Percentiles rank a stretch among this genome's conserved stretches.
Evolutionary conservation across 1,284 basidiomycete genomes (phyloP).

Genomic region (Ganoderma lingzhi): DNA sequence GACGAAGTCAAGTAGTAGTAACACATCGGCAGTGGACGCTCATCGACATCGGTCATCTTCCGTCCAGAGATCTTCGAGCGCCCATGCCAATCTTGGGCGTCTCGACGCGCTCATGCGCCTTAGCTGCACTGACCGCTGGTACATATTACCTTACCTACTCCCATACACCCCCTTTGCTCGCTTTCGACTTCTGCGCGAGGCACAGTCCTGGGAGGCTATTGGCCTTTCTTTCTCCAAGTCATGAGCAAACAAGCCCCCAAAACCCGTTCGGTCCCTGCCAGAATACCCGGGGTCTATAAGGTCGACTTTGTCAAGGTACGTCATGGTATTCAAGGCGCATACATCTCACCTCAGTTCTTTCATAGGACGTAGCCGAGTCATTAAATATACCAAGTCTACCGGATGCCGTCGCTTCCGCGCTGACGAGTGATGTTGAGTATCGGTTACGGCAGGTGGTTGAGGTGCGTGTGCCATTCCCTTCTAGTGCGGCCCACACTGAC

Average conservation of each 20-base stretch:
- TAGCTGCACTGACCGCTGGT: too few relatives aligned
- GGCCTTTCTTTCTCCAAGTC: background rate
- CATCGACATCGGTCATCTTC: too few relatives aligned
- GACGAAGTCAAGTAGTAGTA: too few relatives aligned
- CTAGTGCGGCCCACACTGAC: conserved; percentile 10
- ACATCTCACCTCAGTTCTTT: background rate
- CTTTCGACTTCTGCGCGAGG: background rate
- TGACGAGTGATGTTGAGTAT: conserved; percentile 98
- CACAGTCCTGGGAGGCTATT: background rate
- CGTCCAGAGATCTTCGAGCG: background rate
- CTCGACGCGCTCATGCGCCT: background rate
- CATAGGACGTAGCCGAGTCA: conserved; percentile 91
- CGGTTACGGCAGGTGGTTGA: conserved; percentile 93
- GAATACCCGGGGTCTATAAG: conserved; percentile 31
- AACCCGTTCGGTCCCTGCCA: conserved; percentile 25
- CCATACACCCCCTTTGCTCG: background rate
- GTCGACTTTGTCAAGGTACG: conserved; percentile 29
- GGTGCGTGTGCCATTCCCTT: conserved; percentile 50
- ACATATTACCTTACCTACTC: too few relatives aligned
- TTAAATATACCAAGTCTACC: conserved; percentile 84
- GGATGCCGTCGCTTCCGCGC: conserved; percentile 82
- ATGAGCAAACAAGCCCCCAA: conserved; percentile 32
- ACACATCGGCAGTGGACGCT: too few relatives aligned
- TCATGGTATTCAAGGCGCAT: background rate
- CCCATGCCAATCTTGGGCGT: background rate